Base-by-base conservation (phyloP, 2,329 filamentous ascomycete genomes). In the Beauveria varroae region DNA sequence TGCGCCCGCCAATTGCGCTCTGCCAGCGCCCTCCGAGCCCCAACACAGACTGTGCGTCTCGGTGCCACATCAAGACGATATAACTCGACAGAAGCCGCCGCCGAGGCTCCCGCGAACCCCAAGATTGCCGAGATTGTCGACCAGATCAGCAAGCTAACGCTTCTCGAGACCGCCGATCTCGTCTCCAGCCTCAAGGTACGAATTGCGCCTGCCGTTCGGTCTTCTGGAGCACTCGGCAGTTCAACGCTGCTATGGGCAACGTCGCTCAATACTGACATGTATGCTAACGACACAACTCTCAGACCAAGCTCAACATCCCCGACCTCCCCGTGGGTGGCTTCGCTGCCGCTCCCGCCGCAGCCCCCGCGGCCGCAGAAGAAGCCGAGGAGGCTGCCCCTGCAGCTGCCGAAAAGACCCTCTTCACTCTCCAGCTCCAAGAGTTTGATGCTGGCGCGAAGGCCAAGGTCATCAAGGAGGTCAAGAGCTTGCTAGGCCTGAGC, bases 381-480 rank as follows among this genome's bases (percentile, higher is more conserved):
- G 90, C 89, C 67, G 91, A 97, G 72, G 93, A 95, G 63, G 90
- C 90, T 1, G 92, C 93, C 41, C 90, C 91, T 3, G 89, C 88
- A 44, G 88, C 92, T 68, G 91, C 95, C 76, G 96, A 98, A 85
- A 98, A 88, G 87, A 93, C 93, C 4, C 85, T 99, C 64, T 99
- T 99, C 84, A 96, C 89, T 75, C 78, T 99, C 67, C 98, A 97
- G 81, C 87, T 99, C 65, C 84, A 90, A 76, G 89, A 88, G 41
- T 96, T 98, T 74, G 96, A 99, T 58, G 83, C 92, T 30, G 83
- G 79, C 56, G 81, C 93, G 66, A 99, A 99, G 83, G 92, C 96
- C 71, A 99, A 99, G 89, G 82, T 99, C 71, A 99, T 99, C 84
- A 99, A 99, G 86, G 95, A 99, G 82, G 85, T 99, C 81, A 99